Base-by-base conservation (phyloP, 345 rosid genomes). In the Anacardium occidentale region DNA sequence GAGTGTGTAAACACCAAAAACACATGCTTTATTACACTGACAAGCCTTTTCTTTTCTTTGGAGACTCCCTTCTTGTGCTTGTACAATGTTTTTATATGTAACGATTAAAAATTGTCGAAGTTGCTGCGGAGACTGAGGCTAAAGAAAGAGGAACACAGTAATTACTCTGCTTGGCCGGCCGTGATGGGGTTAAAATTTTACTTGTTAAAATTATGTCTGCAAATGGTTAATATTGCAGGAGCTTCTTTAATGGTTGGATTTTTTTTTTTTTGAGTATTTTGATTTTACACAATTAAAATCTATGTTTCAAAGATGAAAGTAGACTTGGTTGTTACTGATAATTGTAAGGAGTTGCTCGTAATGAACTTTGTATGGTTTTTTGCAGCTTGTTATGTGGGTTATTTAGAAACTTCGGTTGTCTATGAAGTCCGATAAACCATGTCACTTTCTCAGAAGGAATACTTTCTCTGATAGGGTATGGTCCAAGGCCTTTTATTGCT, bases 361-460 rank as follows among this genome's bases (percentile, higher is more conserved):
- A 68, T 69, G 17, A 52, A 10, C 10, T 26, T 60, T 42, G 26
- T 62, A 5, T 78, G 75, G 61, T 37, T 47, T 60, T 18, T 8
- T 71, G 77, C 83, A 79, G 85, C 69, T 81, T 76, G 83, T 80
- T 76, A 83, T 87, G 89, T 73, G 67, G 62, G 62, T 59, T 4
- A 66, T 58, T 58, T 74, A 79, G 66, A 80, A 76, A 78, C 55
- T 45, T 76, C 71, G 75, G 58, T 77, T 77, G 77, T 85, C 91
- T 61, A 90, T 92, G 97, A 94, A 80, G 82, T 63, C 87, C 55
- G 67, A 92, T 78, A 89, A 85, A 80, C 77, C 94, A 67, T 91
- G 91, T 93, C 87, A 76, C 69, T 84, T 86, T 24, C 70, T 87
- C 64, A 88, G 84, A 79, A 85, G 83, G 79, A 89, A 79, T 75